Evolutionary conservation across 1,139 yeast genomes (phyloP).

Genomic region (Protomyces pachydermus): DNA sequence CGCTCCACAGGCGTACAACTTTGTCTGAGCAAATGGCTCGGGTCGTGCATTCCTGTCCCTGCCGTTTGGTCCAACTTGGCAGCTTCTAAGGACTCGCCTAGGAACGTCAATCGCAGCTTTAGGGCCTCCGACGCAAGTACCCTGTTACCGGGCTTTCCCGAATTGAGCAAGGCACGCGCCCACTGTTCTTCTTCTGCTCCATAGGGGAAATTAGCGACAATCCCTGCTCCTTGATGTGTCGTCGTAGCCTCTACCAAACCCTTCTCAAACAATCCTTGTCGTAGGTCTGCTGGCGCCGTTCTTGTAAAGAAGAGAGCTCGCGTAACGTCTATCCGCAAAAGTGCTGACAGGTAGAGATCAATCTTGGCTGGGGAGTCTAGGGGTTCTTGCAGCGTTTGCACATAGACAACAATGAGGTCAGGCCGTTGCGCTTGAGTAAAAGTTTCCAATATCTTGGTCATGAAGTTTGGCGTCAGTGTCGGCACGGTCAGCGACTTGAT

Average conservation of each 20-base stretch:
- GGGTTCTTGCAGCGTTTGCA: constrained; percentile 11
- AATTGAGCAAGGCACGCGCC: constrained; percentile 11
- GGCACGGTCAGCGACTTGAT: constrained; percentile 5
- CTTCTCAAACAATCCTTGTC: constrained; percentile 1
- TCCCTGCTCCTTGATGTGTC: not conserved
- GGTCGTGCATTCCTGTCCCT: not conserved
- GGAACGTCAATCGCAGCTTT: constrained; percentile 11
- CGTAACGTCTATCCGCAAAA: constrained; percentile 2
- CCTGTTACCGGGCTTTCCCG: not conserved
- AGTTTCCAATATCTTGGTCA: constrained; percentile 14
- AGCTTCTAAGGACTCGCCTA: constrained; percentile 8
- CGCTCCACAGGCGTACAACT: not conserved
- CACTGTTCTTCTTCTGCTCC: constrained; percentile 5
- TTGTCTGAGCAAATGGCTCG: not conserved
- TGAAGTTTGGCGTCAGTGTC: constrained; percentile 18
- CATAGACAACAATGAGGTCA: constrained; percentile 3
- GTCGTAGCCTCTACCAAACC: constrained; percentile 4
- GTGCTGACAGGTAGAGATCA: constrained; percentile 1
- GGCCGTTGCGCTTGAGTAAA: constrained; percentile 1
- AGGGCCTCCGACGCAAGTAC: constrained; percentile 15
- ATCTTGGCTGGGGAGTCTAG: constrained; percentile 18
- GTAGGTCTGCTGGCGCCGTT: not conserved
- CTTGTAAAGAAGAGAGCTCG: constrained; percentile 16
- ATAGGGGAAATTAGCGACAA: constrained; percentile 11
- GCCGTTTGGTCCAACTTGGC: constrained; percentile 1